Base-by-base conservation (phyloP, 1,284 basidiomycete genomes). In the Ganoderma boninense region DNA sequence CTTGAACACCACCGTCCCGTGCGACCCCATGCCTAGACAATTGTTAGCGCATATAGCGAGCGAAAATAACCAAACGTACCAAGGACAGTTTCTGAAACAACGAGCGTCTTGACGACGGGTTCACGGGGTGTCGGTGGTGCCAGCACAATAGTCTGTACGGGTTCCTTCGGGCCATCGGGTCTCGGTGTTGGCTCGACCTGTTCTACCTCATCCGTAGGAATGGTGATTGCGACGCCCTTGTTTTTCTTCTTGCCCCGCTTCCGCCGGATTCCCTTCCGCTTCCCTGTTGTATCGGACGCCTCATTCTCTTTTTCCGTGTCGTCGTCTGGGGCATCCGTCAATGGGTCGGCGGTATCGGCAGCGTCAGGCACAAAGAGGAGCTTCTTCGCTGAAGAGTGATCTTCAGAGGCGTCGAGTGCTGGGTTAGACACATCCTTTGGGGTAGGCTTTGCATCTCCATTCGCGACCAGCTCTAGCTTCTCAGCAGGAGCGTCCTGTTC, bases 1-100 rank as follows among this genome's bases (percentile, higher is more conserved):
- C 78, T 94, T 91, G 82, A 92, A 96, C 0, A 99, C 97, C 40
- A 99, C 95, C 0, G 97, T 99, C 4, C 97, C 97, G 75, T 98
- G 97, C 0, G 97, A 99, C 5, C 97, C 97, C 77, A 95, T 97
- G 3, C 97, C 96, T 97, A 40, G 70, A 7, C 67, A 1, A 20
- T 2, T 38, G 49, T 57, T 57, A 57, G 54, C 64, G 20, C 13
- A 14, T 8, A 43, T n/a, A 52, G 42, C 42, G 13, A 26, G 40
- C n/a, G 32, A 35, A 23, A 6, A 16, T 1, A 7, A 68, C 18
- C 52, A 26, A 54, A 67, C 89, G 77, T 77, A 95, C 95, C 95
- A 60, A 96, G 87, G 62, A 96, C 84, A 1, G 86, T 88, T 68
- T 96, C 95, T 1, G 95, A 95, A 8, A 97, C 92, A 4, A 90